Conservation (phyloP, 2,329 filamentous ascomycete genomes). For the Microcyclosporella mali region DNA sequence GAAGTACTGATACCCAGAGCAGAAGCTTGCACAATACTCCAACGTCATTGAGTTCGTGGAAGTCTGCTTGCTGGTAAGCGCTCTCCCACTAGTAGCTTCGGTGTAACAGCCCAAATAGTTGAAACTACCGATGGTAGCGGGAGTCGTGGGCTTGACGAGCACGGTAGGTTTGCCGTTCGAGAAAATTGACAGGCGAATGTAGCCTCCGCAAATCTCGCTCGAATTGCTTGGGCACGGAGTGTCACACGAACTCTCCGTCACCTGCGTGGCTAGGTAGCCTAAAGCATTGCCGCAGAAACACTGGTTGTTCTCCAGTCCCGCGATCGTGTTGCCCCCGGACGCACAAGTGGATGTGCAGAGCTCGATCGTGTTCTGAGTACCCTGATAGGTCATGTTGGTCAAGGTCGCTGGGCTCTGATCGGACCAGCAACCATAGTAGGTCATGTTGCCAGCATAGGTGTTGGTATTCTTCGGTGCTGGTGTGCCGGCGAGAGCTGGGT, state of each 20-base stretch:
- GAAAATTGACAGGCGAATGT: conserved; percentile 30
- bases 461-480: conserved; percentile 21
- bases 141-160: conserved; percentile 20
- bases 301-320: conserved; percentile 31
- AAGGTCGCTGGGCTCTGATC: conserved; percentile 26
- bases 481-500: conserved; percentile 25
- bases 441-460: conserved; percentile 33
- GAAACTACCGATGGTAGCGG: conserved; percentile 24
- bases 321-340: conserved; percentile 29
- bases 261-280: conserved; percentile 20
- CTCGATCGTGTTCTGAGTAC: conserved; percentile 28
- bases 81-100: conserved; percentile 24
- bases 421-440: conserved; percentile 34
- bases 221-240: conserved; percentile 29
- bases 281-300: conserved; percentile 33
- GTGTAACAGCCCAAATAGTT: conserved; percentile 29
- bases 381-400: conserved; percentile 23
- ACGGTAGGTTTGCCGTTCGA: conserved; percentile 22
- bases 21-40: conserved; percentile 35
- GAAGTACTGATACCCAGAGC: conserved; percentile 25
- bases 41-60: conserved; percentile 34
- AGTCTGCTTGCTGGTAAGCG: conserved; percentile 23
- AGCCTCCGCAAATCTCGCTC: conserved; percentile 28
- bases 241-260: conserved; percentile 29
- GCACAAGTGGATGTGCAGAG: conserved; percentile 28